A percentile compares a stretch with the other conserved stretches of the same genome.
Evolutionary conservation across 78 protist species (phyloP).

Genomic region (Dictyostelium citrinum): DNA sequence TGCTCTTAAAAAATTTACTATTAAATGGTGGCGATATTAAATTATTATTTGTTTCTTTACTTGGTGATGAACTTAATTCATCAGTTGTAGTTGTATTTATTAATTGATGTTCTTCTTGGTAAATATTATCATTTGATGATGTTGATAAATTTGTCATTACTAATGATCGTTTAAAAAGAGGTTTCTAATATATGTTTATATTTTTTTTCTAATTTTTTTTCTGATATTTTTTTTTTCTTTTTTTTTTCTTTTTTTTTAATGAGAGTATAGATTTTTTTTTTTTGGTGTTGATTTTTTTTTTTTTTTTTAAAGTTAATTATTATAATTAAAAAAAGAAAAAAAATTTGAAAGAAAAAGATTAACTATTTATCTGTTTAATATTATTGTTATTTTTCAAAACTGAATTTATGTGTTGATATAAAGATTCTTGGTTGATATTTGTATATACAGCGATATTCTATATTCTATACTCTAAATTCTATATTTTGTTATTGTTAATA

Average conservation of each 20-base stretch:
- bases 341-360: not conserved
- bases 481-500: not conserved
- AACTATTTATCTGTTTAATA: not conserved
- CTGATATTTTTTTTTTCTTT: not conserved
- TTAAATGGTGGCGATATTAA: not conserved
- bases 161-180: not conserved
- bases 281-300: not conserved
- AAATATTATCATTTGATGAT: not conserved
- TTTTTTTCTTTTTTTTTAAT: not conserved
- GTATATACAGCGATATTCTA: not conserved
- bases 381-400: not conserved
- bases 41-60: not conserved
- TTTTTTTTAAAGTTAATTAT: not conserved
- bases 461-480: not conserved
- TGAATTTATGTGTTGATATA: no score
- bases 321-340: not conserved
- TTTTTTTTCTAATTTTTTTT: not conserved
- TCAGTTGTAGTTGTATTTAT: not conserved
- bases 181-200: no score
- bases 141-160: not conserved
- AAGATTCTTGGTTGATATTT: not conserved
- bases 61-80: not conserved
- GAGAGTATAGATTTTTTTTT: not conserved
- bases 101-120: not conserved
- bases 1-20: slow-evolving; percentile 2